phyloP scores from a whole-genome alignment of 306 rosid species.

The barrel medic (Medicago truncatula) region DNA sequence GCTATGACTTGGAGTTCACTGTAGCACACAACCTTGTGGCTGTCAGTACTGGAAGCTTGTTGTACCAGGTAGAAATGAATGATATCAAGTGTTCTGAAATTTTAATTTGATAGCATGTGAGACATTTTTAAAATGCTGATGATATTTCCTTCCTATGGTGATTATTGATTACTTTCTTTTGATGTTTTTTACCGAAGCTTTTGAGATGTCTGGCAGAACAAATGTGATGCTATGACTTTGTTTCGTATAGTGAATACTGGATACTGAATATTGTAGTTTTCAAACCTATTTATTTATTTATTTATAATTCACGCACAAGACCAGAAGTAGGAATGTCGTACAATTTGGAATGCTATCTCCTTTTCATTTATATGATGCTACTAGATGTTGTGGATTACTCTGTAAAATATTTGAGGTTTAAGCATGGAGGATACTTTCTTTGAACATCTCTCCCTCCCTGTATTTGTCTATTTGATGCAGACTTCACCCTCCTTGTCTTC shows the following conservation, averaged over 20 bases:
- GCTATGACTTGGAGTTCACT: slow-evolving; percentile 96
- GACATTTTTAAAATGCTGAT: slow-evolving; percentile 27
- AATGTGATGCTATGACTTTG: slow-evolving; percentile 27
- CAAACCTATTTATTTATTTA: slow-evolving; percentile 17
- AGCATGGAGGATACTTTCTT: slow-evolving; percentile 38
- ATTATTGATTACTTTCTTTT: slow-evolving; percentile 9
- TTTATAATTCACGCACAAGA: slow-evolving; percentile 24
- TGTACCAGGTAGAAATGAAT: slow-evolving; percentile 77
- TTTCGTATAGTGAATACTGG: slow-evolving; percentile 15
- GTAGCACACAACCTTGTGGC: slow-evolving; percentile 89
- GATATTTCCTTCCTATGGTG: slow-evolving; percentile 4
- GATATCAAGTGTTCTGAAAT: slow-evolving; percentile 22
- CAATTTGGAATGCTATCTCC: slow-evolving; percentile 2
- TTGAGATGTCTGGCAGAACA: slow-evolving; percentile 20
- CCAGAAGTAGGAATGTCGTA: slow-evolving; percentile 3
- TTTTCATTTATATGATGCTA: slow-evolving; percentile 24
- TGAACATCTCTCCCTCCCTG: neutral
- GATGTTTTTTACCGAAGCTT: slow-evolving; percentile 15
- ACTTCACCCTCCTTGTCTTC: neutral
- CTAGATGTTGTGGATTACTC: slow-evolving; percentile 15
- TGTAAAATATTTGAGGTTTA: slow-evolving; percentile 28
- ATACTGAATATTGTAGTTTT: slow-evolving; percentile 23
- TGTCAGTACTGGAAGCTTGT: slow-evolving; percentile 86
- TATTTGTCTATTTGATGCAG: slow-evolving; percentile 14
- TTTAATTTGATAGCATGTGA: slow-evolving; percentile 28